Evolutionary conservation across 495 filamentous ascomycete species (phyloP).

Genomic region (Penicillium pancosmium): DNA sequence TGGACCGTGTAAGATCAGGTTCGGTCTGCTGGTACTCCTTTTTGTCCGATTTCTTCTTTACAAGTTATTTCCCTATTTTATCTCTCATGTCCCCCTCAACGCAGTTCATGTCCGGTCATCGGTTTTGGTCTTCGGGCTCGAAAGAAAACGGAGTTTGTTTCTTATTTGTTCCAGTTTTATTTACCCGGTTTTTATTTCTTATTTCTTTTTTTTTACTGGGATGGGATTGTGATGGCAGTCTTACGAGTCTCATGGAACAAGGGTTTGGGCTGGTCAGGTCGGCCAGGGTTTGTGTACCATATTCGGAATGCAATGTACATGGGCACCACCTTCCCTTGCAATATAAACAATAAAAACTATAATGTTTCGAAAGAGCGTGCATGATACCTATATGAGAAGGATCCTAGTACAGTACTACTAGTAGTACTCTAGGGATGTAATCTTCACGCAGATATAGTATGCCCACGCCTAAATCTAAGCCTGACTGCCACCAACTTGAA

Average conservation of each 20-base stretch:
- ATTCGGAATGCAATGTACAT: slow-evolving; percentile 31
- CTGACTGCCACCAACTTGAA: too few relatives aligned
- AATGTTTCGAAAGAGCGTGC: neutral
- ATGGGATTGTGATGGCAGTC: slow-evolving; percentile 25
- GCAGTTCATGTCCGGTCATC: slow-evolving; percentile 31
- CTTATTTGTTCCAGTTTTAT: slow-evolving; percentile 7
- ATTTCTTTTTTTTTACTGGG: slow-evolving; percentile 12
- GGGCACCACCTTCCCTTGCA: slow-evolving; percentile 10
- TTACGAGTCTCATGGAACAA: slow-evolving; percentile 23
- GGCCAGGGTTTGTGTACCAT: slow-evolving; percentile 31
- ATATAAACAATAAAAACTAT: slow-evolving; percentile 4
- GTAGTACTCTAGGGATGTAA: too few relatives aligned
- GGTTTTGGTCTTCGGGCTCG: slow-evolving; percentile 28
- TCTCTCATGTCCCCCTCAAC: slow-evolving; percentile 24
- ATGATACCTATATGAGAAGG: too few relatives aligned
- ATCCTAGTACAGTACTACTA: too few relatives aligned
- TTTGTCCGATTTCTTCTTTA: slow-evolving; percentile 1
- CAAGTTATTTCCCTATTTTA: slow-evolving; percentile 7
- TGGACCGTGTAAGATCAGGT: slow-evolving; percentile 20
- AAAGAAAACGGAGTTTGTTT: slow-evolving; percentile 34
- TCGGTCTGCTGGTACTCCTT: slow-evolving; percentile 8
- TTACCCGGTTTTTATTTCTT: neutral
- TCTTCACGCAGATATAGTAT: too few relatives aligned
- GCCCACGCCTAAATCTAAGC: too few relatives aligned
- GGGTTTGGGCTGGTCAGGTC: slow-evolving; percentile 13